Conservation (phyloP, 2,329 filamentous ascomycete species). For the Sclerotiophoma versabilis region DNA sequence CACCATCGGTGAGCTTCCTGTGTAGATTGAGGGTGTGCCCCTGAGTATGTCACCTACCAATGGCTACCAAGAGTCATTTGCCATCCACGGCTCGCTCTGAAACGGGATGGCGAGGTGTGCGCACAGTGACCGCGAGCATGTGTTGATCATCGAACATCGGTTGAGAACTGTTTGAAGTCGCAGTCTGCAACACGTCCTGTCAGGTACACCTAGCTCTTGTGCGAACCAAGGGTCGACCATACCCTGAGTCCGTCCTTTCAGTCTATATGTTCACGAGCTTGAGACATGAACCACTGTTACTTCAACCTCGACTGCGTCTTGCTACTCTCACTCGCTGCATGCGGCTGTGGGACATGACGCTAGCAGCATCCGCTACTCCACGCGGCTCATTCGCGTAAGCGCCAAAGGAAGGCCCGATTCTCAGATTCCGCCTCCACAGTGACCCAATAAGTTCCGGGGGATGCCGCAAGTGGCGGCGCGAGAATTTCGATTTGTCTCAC, state of each 20-base stretch:
- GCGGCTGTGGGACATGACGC: conserved; percentile 3
- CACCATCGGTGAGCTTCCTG: conserved; percentile 10
- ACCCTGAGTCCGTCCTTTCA: not conserved
- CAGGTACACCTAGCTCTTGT: not conserved
- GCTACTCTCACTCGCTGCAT: not conserved
- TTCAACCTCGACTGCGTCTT: not conserved
- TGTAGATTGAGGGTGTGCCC: not conserved
- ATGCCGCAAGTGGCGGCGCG: conserved; percentile 3
- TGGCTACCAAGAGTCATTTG: not conserved
- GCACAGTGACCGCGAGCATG: not conserved
- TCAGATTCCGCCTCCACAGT: not conserved
- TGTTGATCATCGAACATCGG: not conserved
- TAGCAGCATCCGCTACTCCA: conserved; percentile 8
- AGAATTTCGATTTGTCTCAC: conserved; percentile 1
- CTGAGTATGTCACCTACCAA: conserved; percentile 8
- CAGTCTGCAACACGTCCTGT: not conserved
- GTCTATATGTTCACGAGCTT: not conserved
- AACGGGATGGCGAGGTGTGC: not conserved
- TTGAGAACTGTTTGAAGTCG: not conserved
- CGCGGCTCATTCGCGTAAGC: conserved; percentile 7
- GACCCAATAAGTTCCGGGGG: conserved; percentile 3
- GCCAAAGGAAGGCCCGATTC: conserved; percentile 9
- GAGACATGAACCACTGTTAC: not conserved
- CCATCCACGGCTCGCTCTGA: not conserved
- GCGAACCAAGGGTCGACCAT: conserved; percentile 5